A percentile compares a stretch with the other conserved stretches of the same genome.
These are phyloP conservation scores for Eutypella sp. DNA, from an alignment of 2,329 filamentous ascomycete species.

Conservation along the genomic window DNA sequence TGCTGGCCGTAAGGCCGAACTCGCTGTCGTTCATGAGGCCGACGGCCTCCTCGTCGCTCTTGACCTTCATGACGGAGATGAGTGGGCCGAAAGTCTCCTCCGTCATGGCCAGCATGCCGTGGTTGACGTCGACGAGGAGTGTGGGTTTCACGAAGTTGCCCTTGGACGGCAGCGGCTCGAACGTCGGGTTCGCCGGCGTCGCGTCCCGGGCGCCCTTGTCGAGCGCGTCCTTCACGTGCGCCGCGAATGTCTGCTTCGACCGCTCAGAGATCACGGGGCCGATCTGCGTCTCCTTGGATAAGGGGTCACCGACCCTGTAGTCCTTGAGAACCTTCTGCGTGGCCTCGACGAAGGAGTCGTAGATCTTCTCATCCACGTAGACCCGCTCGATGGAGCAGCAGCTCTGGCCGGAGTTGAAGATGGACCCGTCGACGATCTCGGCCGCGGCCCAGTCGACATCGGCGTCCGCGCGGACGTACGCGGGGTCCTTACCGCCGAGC, in stretches of 20 bases:
- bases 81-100: slow-evolving; percentile 95
- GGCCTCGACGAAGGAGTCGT: slow-evolving; percentile 76
- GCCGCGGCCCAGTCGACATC: slow-evolving; percentile 87
- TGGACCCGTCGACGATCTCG: slow-evolving; percentile 90
- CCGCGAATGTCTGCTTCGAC: slow-evolving; percentile 69
- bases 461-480: slow-evolving; percentile 81
- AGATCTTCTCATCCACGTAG: slow-evolving; percentile 80
- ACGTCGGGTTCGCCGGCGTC: slow-evolving; percentile 77
- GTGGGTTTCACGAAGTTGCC: slow-evolving; percentile 90
- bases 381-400: slow-evolving; percentile 91
- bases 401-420: slow-evolving; percentile 98
- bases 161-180: slow-evolving; percentile 64
- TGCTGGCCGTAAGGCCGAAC: slow-evolving; percentile 90
- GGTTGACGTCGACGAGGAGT: slow-evolving; percentile 71
- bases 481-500: slow-evolving; percentile 91
- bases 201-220: slow-evolving; percentile 77
- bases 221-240: slow-evolving; percentile 78
- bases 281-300: slow-evolving; percentile 71
- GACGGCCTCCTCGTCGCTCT: slow-evolving; percentile 74
- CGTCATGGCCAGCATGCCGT: slow-evolving; percentile 82
- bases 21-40: slow-evolving; percentile 90
- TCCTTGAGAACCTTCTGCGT: slow-evolving; percentile 73
- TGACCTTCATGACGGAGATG: slow-evolving; percentile 85
- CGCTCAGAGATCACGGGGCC: slow-evolving; percentile 83
- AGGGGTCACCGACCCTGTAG: slow-evolving; percentile 86